Conservation (phyloP, 2,329 filamentous ascomycete species). For the Sporothrix pallida region DNA sequence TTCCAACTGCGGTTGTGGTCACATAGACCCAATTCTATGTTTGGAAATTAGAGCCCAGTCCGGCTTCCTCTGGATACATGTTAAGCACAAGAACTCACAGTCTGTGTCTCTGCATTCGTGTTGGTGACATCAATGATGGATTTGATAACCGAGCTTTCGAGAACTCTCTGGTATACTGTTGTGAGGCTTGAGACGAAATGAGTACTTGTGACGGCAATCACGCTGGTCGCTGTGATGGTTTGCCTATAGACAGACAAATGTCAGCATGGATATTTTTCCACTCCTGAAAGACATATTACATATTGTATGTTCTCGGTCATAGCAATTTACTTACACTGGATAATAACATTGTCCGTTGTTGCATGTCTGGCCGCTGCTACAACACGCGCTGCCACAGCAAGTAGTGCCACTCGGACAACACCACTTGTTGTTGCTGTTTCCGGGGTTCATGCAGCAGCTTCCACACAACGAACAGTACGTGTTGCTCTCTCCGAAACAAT, state of each 20-base stretch:
- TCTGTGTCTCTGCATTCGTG: conserved; percentile 38
- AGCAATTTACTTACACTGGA: conserved; percentile 32
- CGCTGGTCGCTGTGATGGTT: conserved; percentile 36
- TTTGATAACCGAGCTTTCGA: conserved; percentile 35
- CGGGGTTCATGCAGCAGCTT: conserved; percentile 41
- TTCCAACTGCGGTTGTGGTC: conserved; percentile 29
- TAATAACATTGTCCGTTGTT: conserved; percentile 41
- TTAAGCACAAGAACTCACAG: conserved; percentile 29
- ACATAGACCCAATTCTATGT: conserved; percentile 37
- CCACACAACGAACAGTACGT: conserved; percentile 44
- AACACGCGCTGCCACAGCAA: conserved; percentile 45
- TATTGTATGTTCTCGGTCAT: background rate
- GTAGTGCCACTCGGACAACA: conserved; percentile 42
- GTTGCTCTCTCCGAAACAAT: conserved; percentile 43
- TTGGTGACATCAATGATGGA: conserved; percentile 35
- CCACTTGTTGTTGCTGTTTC: conserved; percentile 36
- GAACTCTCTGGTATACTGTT: conserved; percentile 36
- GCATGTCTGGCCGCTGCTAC: conserved; percentile 43
- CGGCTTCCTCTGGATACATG: too few species aligned
- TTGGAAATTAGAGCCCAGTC: background rate
- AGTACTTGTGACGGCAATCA: conserved; percentile 27
- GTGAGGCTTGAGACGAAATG: conserved; percentile 34
- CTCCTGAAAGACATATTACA: background rate
- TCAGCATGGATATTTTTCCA: too few species aligned
- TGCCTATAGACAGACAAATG: conserved; percentile 27